Conservation (phyloP, 2,329 filamentous ascomycete species). For the Calonectria multiphialidica region DNA sequence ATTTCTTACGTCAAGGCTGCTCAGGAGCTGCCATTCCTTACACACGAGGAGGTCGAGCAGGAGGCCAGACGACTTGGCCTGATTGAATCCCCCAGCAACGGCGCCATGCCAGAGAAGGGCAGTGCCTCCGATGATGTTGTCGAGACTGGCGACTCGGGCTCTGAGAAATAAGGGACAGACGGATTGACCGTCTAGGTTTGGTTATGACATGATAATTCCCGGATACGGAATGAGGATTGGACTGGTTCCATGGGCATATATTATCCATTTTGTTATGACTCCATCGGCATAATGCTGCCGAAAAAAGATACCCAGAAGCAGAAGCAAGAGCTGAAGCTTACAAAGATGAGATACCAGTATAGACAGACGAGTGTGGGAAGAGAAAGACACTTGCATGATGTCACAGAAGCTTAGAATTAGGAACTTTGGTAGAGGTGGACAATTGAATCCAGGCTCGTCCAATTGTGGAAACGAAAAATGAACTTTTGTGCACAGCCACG, state of each 20-base stretch:
- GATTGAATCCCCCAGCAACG: conserved; percentile 26
- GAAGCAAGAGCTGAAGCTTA: too few relatives aligned
- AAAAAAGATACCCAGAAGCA: not conserved
- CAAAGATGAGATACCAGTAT: not conserved
- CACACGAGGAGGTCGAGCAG: conserved; percentile 64
- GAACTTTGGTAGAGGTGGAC: too few relatives aligned
- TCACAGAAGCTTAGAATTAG: not conserved
- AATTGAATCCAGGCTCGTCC: too few relatives aligned
- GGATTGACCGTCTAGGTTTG: not conserved
- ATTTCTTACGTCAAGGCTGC: conserved; percentile 71
- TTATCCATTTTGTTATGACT: conserved; percentile 12
- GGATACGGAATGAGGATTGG: not conserved
- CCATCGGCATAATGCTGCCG: not conserved
- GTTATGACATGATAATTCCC: conserved; percentile 2
- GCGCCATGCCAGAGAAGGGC: conserved; percentile 36
- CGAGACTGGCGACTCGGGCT: conserved; percentile 7
- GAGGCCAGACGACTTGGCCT: conserved; percentile 50
- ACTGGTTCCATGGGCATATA: conserved; percentile 9
- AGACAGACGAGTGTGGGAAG: not conserved
- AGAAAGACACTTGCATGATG: not conserved
- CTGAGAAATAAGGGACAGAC: conserved; percentile 5
- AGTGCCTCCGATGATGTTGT: conserved; percentile 4
- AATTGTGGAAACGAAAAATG: too few relatives aligned
- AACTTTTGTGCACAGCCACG: too few relatives aligned
- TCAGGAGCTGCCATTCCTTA: conserved; percentile 66